Base-by-base conservation (phyloP, 176 grass and related monocot genomes). In the Dendrocalamus sinicus region DNA sequence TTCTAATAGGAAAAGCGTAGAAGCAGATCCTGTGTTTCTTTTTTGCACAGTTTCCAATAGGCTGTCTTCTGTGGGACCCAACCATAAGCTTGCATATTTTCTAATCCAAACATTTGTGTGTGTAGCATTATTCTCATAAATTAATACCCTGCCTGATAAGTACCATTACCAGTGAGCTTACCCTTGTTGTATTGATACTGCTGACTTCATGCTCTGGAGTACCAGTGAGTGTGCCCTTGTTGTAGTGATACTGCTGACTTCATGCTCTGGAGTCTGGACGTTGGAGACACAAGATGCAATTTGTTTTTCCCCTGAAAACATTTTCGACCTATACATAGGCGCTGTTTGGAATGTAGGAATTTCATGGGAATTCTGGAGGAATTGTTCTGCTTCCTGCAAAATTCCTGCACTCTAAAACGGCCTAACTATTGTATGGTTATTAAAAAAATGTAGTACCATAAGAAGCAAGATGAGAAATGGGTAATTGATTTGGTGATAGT, bases 261-360 rank as follows among this genome's bases (percentile, higher is more conserved):
- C 19, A 15, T 64, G 28, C 60, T 87, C 23, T 58, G 11, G 23
- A 54, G n/a, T 53, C 9, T 23, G 58, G 58, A 61, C 28, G 81
- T n/a, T 68, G 17, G 37, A 66, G 17, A 45, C 28, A 50, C 15
- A 24, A 83, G 47, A 51, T 24, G 45, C 82, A 64, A 85, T 80
- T 67, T 65, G 48, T 78, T 48, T 32, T 37, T 3, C 48, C 77
- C 44, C 20, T 24, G 28, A n/a, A 66, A 22, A 23, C 15, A 43
- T 62, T 51, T 54, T 53, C 1, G 52, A 6, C 17, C 28, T 23
- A 43, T 77, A 23, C 12, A 12, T 55, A n/a, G 78, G 26, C 7
- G 6, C n/a, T 7, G 22, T 88, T 60, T 50, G 47, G 23, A 28
- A 70, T 72, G 15, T 32, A 72, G 55, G 57, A 72, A 78, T 41